Base-by-base conservation (phyloP, 2,329 filamentous ascomycete genomes). In the Stachybotrys chlorohalonatus region DNA sequence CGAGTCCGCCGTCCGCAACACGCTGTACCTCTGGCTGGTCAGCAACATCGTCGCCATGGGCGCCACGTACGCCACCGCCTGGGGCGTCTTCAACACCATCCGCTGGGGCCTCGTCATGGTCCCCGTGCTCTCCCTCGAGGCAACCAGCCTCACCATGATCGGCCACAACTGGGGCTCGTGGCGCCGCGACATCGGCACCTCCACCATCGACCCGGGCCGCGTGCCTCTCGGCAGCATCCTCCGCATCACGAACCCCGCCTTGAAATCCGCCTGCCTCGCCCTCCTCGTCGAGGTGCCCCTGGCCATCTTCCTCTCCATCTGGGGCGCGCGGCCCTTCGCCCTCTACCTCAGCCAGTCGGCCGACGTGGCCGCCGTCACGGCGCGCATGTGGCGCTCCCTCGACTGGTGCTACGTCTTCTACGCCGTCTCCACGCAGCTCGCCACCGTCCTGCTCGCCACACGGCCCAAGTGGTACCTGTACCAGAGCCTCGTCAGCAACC, bases 31-130 rank as follows among this genome's bases (percentile, higher is more conserved):
- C 0, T 90, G 85, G 86, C 73, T 90, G 0, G 77, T 90, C 1
- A 77, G 72, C 53, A 81, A 77, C 5, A 86, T 90, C 16, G 77
- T 90, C 0, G 70, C 77, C 0, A 73, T 90, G 56, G 85, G 85
- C 0, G 68, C 72, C 0, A 77, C 81, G 7, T 90, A 90, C 64
- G 82, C 85, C 0, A 89, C 85, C 0, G 84, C 86, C 0, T 90
- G 85, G 86, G 83, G 85, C 1, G 74, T 89, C 9, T 90, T 90
- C 70, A 86, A 80, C 54, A 89, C 85, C 0, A 89, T 90, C 47
- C 77, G 85, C 13, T 89, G 86, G 86, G 86, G 86, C 0, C 71
- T 90, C 1, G 72, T 90, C 32, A 90, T 90, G 86, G 84, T 89
- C 0, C 86, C 86, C 0, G 83, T 90, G 0, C 79, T 83, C 57